Percentiles rank a stretch among this genome's conserved stretches.
These are phyloP conservation scores for Luffa acutangula DNA, from an alignment of 306 rosid species.

Conservation along the genomic window DNA sequence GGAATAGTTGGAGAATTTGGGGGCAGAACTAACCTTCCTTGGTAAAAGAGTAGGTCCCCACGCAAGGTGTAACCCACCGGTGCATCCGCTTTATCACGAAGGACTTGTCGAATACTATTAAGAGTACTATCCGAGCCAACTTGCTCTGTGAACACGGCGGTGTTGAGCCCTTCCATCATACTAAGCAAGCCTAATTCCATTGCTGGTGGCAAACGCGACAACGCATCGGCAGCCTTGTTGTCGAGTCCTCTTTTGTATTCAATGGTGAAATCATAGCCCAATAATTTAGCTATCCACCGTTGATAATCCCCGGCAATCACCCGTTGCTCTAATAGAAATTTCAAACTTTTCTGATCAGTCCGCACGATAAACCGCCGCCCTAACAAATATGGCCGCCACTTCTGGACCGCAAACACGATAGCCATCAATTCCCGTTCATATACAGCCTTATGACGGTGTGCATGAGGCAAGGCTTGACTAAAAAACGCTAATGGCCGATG, in stretches of 20 bases:
- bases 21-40: no score
- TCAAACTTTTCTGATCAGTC: neutral
- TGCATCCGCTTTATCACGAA: no score
- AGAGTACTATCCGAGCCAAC: no score
- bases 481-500: neutral
- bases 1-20: no score
- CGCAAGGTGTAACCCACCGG: no score
- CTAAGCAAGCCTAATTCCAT: neutral
- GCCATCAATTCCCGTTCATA: neutral
- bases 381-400: neutral
- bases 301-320: neutral
- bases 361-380: neutral
- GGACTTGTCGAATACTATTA: no score
- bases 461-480: rapidly evolving
- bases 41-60: no score
- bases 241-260: no score
- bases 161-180: no score
- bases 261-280: no score
- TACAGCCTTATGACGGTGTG: neutral
- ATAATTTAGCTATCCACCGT: neutral
- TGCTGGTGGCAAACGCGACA: neutral
- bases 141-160: no score
- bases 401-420: neutral
- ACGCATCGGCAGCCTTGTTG: neutral
- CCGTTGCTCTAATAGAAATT: neutral